Evolutionary conservation across 2,329 filamentous ascomycete genomes (phyloP).

Genomic region (Alternaria dauci): DNA sequence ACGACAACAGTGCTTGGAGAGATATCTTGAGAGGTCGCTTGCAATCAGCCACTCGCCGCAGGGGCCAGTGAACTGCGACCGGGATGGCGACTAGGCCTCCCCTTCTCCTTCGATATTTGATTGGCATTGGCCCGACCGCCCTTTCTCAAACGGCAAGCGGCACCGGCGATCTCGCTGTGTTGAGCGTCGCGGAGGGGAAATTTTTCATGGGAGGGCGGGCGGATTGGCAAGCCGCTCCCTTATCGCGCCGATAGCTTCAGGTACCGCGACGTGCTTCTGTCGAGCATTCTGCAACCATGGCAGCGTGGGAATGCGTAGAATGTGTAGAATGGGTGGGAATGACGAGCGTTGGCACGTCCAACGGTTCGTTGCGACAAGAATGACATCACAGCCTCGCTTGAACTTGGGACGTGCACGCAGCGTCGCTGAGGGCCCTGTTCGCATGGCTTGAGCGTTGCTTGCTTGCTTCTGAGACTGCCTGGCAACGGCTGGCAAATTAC

Average conservation of each 20-base stretch:
- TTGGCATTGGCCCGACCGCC: slow-evolving; percentile 36
- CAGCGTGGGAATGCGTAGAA: background rate
- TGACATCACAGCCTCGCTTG: slow-evolving; percentile 29
- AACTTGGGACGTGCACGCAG: slow-evolving; percentile 18
- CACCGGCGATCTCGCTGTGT: slow-evolving; percentile 31
- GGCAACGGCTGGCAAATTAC: slow-evolving; percentile 31
- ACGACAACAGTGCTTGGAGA: background rate
- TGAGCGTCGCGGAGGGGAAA: slow-evolving; percentile 29
- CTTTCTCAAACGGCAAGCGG: slow-evolving; percentile 34
- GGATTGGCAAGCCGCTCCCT: slow-evolving; percentile 20
- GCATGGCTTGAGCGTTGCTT: slow-evolving; percentile 27
- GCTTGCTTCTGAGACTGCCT: slow-evolving; percentile 21
- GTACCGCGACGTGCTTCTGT: slow-evolving; percentile 18
- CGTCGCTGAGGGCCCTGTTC: slow-evolving; percentile 8
- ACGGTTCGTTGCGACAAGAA: slow-evolving; percentile 11
- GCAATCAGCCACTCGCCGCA: slow-evolving; percentile 13
- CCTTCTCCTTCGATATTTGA: slow-evolving; percentile 12
- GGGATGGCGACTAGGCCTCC: slow-evolving; percentile 22
- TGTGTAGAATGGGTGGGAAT: background rate
- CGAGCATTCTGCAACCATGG: background rate
- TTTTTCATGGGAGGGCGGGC: slow-evolving; percentile 32
- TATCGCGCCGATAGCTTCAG: slow-evolving; percentile 32
- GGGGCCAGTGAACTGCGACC: slow-evolving; percentile 26
- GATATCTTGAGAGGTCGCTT: slow-evolving; percentile 29
- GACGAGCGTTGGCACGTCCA: slow-evolving; percentile 13